Conservation (phyloP, 2,329 filamentous ascomycete species). For the Pseudogymnoascus sp. region DNA sequence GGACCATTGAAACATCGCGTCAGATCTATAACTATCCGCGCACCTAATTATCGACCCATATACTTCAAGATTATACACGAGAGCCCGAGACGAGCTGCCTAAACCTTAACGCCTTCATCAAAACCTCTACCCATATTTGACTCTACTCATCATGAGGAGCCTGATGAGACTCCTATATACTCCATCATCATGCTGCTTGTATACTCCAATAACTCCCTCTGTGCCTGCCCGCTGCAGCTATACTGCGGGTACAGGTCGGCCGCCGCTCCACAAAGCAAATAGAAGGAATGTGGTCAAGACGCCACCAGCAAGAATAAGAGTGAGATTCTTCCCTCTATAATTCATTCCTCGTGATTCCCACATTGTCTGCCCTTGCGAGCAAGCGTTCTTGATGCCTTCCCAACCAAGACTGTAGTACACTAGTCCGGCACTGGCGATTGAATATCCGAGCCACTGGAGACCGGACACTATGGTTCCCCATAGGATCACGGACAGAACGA, state of each 20-base stretch:
- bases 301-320: neutral
- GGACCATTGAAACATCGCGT: neutral
- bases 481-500: conserved; percentile 6
- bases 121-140: conserved; percentile 1
- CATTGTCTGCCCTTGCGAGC: neutral
- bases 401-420: conserved; percentile 10
- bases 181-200: neutral
- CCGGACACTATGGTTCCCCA: conserved; percentile 1
- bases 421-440: conserved; percentile 3
- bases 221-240: neutral
- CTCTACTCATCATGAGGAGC: neutral
- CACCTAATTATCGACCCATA: neutral
- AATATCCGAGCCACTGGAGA: conserved; percentile 10
- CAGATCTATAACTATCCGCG: neutral
- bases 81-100: neutral
- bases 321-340: neutral
- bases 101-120: neutral
- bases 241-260: neutral
- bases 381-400: neutral
- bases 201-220: neutral
- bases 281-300: neutral
- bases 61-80: conserved; percentile 4
- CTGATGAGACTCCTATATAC: neutral
- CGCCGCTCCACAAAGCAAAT: neutral
- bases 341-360: conserved; percentile 1